Conservation (phyloP, 2,329 filamentous ascomycete species). For the Albifimbria verrucaria region DNA sequence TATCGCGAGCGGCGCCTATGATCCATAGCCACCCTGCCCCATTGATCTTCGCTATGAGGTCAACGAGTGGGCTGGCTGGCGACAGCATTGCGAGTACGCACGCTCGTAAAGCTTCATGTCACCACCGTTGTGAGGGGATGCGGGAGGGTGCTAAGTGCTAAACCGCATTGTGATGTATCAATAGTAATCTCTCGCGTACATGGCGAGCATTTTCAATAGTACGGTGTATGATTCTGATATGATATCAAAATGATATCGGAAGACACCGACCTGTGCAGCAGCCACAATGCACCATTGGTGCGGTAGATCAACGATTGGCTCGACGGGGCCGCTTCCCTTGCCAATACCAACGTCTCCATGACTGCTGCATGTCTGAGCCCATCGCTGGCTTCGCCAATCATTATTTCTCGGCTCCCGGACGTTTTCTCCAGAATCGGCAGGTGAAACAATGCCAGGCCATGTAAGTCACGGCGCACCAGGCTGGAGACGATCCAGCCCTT, state of each 20-base stretch:
- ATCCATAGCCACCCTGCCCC: not conserved
- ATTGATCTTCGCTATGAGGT: not conserved
- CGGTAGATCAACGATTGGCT: not conserved
- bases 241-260: not conserved
- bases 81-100: too few relatives aligned
- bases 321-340: not conserved
- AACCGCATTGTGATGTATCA: not conserved
- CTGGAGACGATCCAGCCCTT: not conserved
- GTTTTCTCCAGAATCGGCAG: not conserved
- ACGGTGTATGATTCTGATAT: not conserved
- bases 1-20: not conserved
- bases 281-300: not conserved
- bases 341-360: not conserved
- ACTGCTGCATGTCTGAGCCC: not conserved
- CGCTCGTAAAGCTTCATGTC: too few relatives aligned
- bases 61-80: not conserved
- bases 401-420: not conserved
- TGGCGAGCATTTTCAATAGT: not conserved
- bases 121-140: not conserved
- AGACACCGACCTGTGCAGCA: too few relatives aligned
- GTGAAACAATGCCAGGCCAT: not conserved
- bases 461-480: not conserved
- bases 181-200: not conserved
- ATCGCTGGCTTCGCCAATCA: not conserved
- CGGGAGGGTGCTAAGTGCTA: not conserved